Percentiles rank a stretch among this genome's conserved stretches.
Evolutionary conservation across 2,329 filamentous ascomycete species (phyloP).

Genomic region (Aspergillus sp.): DNA sequence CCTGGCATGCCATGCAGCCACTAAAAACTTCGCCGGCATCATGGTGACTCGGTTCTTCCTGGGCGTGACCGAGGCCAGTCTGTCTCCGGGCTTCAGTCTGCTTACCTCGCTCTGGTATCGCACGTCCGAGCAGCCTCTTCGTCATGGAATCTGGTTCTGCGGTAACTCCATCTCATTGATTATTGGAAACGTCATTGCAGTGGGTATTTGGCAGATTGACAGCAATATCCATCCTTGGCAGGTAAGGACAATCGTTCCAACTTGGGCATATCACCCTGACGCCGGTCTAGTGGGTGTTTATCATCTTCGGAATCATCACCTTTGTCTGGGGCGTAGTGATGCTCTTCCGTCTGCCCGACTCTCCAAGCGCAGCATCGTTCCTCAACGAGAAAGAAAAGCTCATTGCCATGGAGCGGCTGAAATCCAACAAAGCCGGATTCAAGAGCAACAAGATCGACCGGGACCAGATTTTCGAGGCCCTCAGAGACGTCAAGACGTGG

Average conservation of each 20-base stretch:
- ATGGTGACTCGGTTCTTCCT: slow-evolving; percentile 45
- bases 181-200: slow-evolving; percentile 23
- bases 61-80: slow-evolving; percentile 40
- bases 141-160: slow-evolving; percentile 32
- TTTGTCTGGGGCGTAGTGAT: slow-evolving; percentile 23
- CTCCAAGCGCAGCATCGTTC: slow-evolving; percentile 20
- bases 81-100: slow-evolving; percentile 35
- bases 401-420: slow-evolving; percentile 22
- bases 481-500: slow-evolving; percentile 29
- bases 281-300: slow-evolving; percentile 19
- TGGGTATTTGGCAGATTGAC: slow-evolving; percentile 26
- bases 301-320: slow-evolving; percentile 27
- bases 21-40: slow-evolving; percentile 38
- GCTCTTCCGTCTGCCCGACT: slow-evolving; percentile 24
- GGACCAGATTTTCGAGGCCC: slow-evolving; percentile 31
- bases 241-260: slow-evolving; percentile 11
- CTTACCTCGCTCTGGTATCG: slow-evolving; percentile 34
- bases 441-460: slow-evolving; percentile 20
- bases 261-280: background rate
- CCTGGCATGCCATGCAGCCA: slow-evolving; percentile 34
- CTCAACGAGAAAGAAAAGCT: slow-evolving; percentile 21
- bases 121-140: slow-evolving; percentile 28
- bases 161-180: slow-evolving; percentile 29
- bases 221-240: slow-evolving; percentile 21
- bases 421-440: slow-evolving; percentile 23